Evolutionary conservation across 2,329 filamentous ascomycete species (phyloP), one percentile per base, ranked within the genome.

Genomic region (Aspergillus arachidicola): DNA sequence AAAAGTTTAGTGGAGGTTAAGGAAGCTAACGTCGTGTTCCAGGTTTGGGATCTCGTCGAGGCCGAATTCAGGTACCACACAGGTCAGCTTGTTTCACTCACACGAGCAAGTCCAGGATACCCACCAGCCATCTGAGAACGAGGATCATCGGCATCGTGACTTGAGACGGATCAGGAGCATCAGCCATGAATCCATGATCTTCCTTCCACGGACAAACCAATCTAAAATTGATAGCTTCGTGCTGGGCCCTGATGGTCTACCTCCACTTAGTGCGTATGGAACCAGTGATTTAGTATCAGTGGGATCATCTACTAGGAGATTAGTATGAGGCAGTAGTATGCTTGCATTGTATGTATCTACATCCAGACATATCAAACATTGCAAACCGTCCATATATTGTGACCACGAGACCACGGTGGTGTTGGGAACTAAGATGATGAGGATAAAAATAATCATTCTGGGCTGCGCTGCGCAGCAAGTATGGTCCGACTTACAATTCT

Each of bases 11-110:
- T 46, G 45, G 30, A 59, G 63, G 58, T 64, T 62, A 65, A 59
- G 56, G 59, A 58, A 45, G 54, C 43, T 57, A 62, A 63, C 61
- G 51, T 61, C 34, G 50, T 54, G 36, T 60, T 63, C 58, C 59
- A 58, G 57, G 60, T 30, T 51, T 64, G 57, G 56, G 61, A 68
- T 63, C 65, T 63, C 41, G 53, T 61, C 64, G 61, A 56, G 46
- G 46, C 55, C 60, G 21, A 66, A 64, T 57, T 64, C 63, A 69
- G 66, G 67, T 68, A 68, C 66, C 64, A 62, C 58, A 48, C 48
- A 56, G 38, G 26, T 51, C 48, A 32, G 48, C 28, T 51, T 51
- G 28, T 51, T 64, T 61, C 59, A 59, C 64, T 58, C 58, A 66
- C 64, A 67, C 58, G 59, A 67, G 60, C 58, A 59, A 36, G n/a